Percentiles rank a stretch among this genome's conserved stretches.
Conservation (phyloP, 805 yeast species). For the Saturnispora bothae region DNA sequence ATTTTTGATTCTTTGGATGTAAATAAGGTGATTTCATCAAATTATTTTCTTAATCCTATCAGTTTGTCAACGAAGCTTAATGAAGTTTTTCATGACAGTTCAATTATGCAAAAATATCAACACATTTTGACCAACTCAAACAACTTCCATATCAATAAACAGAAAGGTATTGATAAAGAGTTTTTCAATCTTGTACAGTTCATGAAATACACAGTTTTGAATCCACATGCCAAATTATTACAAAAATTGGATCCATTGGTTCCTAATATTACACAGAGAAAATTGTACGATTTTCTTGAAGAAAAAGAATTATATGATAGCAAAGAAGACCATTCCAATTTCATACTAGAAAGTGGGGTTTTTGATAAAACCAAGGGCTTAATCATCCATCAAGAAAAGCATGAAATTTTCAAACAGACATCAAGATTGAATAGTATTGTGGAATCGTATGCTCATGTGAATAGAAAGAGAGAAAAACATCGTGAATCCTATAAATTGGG, state of each 20-base stretch:
- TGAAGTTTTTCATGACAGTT: conserved; percentile 10
- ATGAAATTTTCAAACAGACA: background rate
- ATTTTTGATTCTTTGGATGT: conserved; percentile 18
- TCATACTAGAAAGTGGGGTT: background rate
- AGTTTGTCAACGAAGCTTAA: conserved; percentile 16
- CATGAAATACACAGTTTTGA: conserved; percentile 22
- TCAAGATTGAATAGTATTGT: background rate
- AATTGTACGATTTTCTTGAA: conserved; percentile 12
- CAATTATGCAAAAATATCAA: conserved; percentile 12
- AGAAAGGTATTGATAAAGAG: conserved; percentile 11
- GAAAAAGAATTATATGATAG: conserved; percentile 2
- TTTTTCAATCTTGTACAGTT: conserved; percentile 19
- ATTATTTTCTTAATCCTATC: conserved; percentile 18
- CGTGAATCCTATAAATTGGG: conserved; percentile 15
- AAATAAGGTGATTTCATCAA: conserved; percentile 12
- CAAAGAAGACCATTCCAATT: background rate
- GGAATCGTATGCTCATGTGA: background rate
- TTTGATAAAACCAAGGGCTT: background rate
- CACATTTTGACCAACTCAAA: conserved; percentile 15
- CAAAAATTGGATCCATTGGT: conserved; percentile 13
- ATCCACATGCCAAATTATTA: conserved; percentile 24
- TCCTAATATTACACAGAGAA: conserved; percentile 6
- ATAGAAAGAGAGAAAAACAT: background rate
- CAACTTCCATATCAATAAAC: conserved; percentile 11
- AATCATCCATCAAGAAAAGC: background rate